These are phyloP conservation scores for Pleurotus giganteus DNA, from an alignment of 768 basidiomycete species.

Conservation along the genomic window DNA sequence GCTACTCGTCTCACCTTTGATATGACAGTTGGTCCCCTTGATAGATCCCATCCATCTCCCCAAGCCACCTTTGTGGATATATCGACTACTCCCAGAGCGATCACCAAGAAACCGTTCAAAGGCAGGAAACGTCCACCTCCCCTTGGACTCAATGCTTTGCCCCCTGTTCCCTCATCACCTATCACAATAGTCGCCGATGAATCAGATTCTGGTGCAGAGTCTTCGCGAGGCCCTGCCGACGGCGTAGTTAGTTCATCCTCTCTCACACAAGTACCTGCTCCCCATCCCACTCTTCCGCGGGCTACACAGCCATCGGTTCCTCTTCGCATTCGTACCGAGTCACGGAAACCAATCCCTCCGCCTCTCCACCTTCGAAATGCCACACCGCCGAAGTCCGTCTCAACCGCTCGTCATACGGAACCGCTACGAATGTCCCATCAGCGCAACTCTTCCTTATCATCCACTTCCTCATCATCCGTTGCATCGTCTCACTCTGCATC, in stretches of 20 bases:
- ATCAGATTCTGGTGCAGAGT: conserved; percentile 2
- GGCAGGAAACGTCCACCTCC: conserved; percentile 60
- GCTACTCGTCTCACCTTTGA: conserved; percentile 54
- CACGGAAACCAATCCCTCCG: conserved; percentile 53
- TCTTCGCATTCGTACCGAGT: conserved; percentile 48
- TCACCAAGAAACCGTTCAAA: conserved; percentile 31
- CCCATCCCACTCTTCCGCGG: conserved; percentile 17
- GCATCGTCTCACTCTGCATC: not conserved
- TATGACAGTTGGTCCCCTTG: conserved; percentile 23
- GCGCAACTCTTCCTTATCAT: conserved; percentile 1
- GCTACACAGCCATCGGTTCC: conserved; percentile 30
- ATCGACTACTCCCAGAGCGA: conserved; percentile 21
- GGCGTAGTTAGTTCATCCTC: not conserved
- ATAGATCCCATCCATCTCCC: not conserved
- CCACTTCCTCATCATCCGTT: conserved; percentile 1
- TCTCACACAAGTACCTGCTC: conserved; percentile 13
- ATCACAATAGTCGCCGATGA: conserved; percentile 46
- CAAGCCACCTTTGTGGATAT: conserved; percentile 10
- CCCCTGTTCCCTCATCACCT: conserved; percentile 75
- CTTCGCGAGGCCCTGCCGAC: not conserved
- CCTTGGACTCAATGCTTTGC: conserved; percentile 48
- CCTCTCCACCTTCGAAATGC: conserved; percentile 51
- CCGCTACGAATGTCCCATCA: conserved; percentile 14
- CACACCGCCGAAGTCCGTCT: conserved; percentile 31
- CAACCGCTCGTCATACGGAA: conserved; percentile 22